Evolutionary conservation across 2,329 filamentous ascomycete genomes (phyloP).

Genomic region (Mycosphaerella sp.): DNA sequence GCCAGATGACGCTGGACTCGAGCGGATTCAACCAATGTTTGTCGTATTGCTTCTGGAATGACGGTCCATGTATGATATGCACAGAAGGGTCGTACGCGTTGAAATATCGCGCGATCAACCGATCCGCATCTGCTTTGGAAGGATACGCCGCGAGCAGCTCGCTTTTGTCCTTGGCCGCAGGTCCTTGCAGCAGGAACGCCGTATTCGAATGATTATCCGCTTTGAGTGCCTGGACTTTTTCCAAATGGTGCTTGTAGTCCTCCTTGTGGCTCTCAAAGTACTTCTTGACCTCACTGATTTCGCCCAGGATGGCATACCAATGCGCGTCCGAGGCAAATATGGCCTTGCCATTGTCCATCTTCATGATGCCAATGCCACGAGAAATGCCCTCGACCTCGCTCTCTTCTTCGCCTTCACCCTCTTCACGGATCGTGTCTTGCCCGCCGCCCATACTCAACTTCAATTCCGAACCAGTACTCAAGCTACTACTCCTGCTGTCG

Average conservation of each 20-base stretch:
- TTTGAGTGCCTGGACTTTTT: conserved; percentile 65
- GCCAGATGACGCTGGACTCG: conserved; percentile 68
- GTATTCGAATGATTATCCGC: conserved; percentile 56
- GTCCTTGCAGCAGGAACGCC: conserved; percentile 70
- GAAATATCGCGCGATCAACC: conserved; percentile 83
- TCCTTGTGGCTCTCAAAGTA: conserved; percentile 84
- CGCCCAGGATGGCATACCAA: conserved; percentile 48
- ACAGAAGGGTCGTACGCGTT: conserved; percentile 66
- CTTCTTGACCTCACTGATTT: conserved; percentile 88
- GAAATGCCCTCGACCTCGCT: conserved; percentile 56
- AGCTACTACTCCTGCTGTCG: conserved; percentile 37
- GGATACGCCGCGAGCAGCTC: conserved; percentile 78
- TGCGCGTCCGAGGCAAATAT: conserved; percentile 48
- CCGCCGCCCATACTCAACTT: conserved; percentile 50
- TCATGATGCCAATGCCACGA: conserved; percentile 48
- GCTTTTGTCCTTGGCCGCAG: conserved; percentile 60
- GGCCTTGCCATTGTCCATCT: conserved; percentile 45
- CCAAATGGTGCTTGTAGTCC: conserved; percentile 75
- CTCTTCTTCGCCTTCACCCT: conserved; percentile 46
- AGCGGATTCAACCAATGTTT: conserved; percentile 65
- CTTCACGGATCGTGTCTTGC: conserved; percentile 50
- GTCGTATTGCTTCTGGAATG: conserved; percentile 69
- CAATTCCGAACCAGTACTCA: conserved; percentile 37
- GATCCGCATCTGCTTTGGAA: conserved; percentile 72
- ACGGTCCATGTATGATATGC: conserved; percentile 58